These are phyloP conservation scores for Backusella psychrophila DNA, from an alignment of 192 early-diverging fungal genomes.

Conservation along the genomic window DNA sequence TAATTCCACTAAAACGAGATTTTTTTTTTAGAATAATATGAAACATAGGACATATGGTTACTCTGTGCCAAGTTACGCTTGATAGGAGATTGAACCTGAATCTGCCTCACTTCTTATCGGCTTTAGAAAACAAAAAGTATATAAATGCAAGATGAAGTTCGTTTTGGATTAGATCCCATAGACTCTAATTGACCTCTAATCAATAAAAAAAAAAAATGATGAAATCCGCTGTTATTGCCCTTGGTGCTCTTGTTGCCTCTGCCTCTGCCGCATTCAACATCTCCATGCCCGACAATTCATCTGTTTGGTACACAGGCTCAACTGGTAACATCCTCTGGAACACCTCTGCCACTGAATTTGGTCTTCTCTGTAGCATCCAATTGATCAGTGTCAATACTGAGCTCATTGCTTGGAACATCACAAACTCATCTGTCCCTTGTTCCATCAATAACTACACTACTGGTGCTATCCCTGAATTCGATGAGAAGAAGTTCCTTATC, in stretches of 20 bases:
- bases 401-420: neutral
- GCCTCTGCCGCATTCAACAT: neutral
- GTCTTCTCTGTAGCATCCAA: neutral
- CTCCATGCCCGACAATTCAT: neutral
- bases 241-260: neutral
- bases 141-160: neutral
- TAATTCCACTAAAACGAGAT: neutral
- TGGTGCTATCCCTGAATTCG: neutral
- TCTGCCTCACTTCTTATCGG: neutral
- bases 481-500: neutral
- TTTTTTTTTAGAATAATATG: neutral
- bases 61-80: neutral
- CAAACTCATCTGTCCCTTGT: conserved; percentile 3
- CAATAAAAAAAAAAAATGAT: neutral
- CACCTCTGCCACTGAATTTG: conserved; percentile 1
- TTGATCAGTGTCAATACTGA: neutral
- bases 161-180: neutral
- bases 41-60: neutral
- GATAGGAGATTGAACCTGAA: neutral
- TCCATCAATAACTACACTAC: neutral
- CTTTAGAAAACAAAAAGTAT: neutral
- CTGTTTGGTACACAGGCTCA: neutral
- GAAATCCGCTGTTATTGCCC: neutral
- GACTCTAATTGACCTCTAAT: neutral
- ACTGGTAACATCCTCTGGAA: neutral